Evolutionary conservation across 2,329 filamentous ascomycete species (phyloP), one percentile per base, ranked within the genome.

Genomic region (Thielaviopsis cerberus): DNA sequence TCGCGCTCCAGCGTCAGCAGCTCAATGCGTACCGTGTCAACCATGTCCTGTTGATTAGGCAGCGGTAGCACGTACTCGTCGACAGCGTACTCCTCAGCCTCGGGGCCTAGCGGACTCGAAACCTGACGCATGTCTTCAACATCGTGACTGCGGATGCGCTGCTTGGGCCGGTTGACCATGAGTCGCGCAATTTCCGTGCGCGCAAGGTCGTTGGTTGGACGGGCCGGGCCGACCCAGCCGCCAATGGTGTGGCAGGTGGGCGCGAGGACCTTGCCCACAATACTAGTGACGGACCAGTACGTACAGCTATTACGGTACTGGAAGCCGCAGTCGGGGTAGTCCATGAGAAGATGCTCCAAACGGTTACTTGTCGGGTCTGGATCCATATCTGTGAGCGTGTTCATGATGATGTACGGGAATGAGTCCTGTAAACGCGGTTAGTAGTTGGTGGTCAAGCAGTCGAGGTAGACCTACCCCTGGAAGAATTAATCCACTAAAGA

Each of bases 401-500:
- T 88, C 83, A 89, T 88, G 52, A 87, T 80, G 41, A 88, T 76
- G 69, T 85, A 89, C 2, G 85, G 83, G 52, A 86, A 79, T 0
- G 79, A 81, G 3, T 75, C 71, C 75, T 78, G 60, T 45, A 24
- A n/a, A 53, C 20, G 8, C 11, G 50, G 55, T 62, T 50, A 63
- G 56, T 30, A 5, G n/a, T n/a, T n/a, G n/a, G n/a, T n/a, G n/a
- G n/a, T n/a, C 52, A 51, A 22, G 25, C 17, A n/a, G 34, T n/a
- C n/a, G 23, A 11, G 10, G 10, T 51, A 13, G 10, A 67, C 80
- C 76, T 67, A 78, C 75, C 11, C 85, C 85, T 8, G 85, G 85
- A 3, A 89, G 70, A 37, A 88, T 77, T 15, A 88, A 75, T 3
- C 84, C 85, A 41, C 82, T 85, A 65, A 88, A 88, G 71, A 85